Conservation (phyloP, 805 yeast genomes). For the Myxozyma udenii region DNA sequence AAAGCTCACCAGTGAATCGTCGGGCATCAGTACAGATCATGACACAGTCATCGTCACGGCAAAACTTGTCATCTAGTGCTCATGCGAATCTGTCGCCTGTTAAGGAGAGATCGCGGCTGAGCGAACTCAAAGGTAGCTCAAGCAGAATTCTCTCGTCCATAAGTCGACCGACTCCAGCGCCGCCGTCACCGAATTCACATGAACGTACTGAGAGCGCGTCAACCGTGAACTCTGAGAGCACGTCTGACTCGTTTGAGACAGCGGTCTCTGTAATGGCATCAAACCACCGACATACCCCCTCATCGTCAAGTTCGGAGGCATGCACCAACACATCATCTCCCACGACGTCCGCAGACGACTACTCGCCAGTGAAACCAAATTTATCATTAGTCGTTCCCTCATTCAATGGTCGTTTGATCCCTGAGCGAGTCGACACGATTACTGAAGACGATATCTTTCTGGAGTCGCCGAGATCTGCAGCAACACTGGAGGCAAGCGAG, state of each 20-base stretch:
- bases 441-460: not conserved
- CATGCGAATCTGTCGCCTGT: too few species aligned
- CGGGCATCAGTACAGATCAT: too few species aligned
- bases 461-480: not conserved
- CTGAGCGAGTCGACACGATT: not conserved
- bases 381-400: not conserved
- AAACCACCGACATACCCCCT: not conserved
- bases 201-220: not conserved
- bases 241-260: not conserved
- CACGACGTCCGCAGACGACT: not conserved
- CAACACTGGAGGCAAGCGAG: constrained; percentile 3
- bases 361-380: not conserved
- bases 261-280: not conserved
- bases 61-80: too few species aligned
- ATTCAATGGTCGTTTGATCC: not conserved
- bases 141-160: too few species aligned
- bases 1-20: too few species aligned
- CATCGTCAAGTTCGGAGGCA: not conserved
- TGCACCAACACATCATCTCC: not conserved
- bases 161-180: too few species aligned
- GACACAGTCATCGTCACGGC: too few species aligned
- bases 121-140: too few species aligned
- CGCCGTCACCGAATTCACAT: not conserved
- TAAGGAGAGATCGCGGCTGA: too few species aligned
- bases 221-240: not conserved